These are phyloP conservation scores for Tricholoma hemisulphureum DNA, from an alignment of 768 basidiomycete genomes.

Conservation along the genomic window DNA sequence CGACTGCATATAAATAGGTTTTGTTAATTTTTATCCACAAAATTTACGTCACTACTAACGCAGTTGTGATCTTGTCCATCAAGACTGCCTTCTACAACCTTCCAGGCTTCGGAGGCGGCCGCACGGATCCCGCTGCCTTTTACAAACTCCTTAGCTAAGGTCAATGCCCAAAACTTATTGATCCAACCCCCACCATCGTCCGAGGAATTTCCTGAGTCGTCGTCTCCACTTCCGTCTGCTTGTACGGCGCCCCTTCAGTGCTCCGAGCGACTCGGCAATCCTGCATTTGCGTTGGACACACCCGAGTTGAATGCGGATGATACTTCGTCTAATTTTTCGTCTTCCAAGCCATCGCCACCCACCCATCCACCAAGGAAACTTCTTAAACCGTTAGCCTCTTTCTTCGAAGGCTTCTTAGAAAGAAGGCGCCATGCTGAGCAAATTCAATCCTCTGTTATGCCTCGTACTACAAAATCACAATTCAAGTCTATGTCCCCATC, in stretches of 20 bases:
- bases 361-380: slow-evolving; percentile 11
- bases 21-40: not conserved
- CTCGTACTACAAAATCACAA: not conserved
- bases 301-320: not conserved
- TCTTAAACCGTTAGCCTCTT: slow-evolving; percentile 34
- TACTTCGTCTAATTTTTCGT: not conserved
- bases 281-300: not conserved
- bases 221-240: not conserved
- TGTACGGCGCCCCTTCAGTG: not conserved
- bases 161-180: not conserved
- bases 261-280: not conserved
- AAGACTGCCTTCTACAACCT: not conserved
- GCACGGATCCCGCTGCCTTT: not conserved
- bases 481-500: not conserved
- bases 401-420: slow-evolving; percentile 35
- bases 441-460: not conserved
- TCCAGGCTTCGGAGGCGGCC: not conserved
- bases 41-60: not conserved
- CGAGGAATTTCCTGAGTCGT: not conserved
- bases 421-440: slow-evolving; percentile 30
- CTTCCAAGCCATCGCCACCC: not conserved
- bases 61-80: not conserved
- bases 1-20: slow-evolving; percentile 10
- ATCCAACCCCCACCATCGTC: not conserved
- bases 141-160: not conserved